Evolutionary conservation across 2,329 filamentous ascomycete genomes (phyloP).

Genomic region (Microsporum audouinii): DNA sequence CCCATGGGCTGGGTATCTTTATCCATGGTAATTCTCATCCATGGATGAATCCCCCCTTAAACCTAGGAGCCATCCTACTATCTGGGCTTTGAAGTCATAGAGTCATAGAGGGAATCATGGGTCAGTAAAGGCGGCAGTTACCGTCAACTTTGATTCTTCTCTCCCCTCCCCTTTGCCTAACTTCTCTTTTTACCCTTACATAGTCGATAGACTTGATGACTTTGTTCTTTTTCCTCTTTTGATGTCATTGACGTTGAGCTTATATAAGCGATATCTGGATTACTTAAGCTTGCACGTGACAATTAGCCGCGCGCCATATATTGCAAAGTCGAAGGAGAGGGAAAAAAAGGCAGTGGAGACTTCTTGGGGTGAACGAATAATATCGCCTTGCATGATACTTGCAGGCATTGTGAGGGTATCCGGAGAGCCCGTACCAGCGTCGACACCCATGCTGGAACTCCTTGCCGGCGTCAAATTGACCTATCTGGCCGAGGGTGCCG

Average conservation of each 20-base stretch:
- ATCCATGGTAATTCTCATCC: too few relatives aligned
- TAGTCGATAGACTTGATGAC: neutral
- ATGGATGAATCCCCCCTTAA: too few relatives aligned
- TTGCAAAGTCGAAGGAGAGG: neutral
- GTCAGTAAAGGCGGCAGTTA: neutral
- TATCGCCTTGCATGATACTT: neutral
- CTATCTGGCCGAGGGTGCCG: constrained; percentile 57
- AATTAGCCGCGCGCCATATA: neutral
- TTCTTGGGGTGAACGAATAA: neutral
- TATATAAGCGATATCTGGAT: neutral
- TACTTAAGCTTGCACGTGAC: neutral
- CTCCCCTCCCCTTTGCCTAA: neutral
- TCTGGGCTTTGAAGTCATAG: too few relatives aligned
- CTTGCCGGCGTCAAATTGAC: constrained; percentile 25
- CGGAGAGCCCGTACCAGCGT: neutral
- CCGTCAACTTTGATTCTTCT: neutral
- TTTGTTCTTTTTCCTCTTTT: neutral
- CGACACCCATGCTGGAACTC: constrained; percentile 22
- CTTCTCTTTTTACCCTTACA: neutral
- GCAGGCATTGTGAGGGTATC: constrained; percentile 14
- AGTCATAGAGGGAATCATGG: neutral
- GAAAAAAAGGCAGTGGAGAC: neutral
- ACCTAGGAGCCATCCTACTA: too few relatives aligned
- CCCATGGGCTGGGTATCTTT: too few relatives aligned
- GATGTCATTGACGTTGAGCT: neutral